These are phyloP conservation scores for Russula brevipes DNA, from an alignment of 768 basidiomycete species.

Conservation along the genomic window DNA sequence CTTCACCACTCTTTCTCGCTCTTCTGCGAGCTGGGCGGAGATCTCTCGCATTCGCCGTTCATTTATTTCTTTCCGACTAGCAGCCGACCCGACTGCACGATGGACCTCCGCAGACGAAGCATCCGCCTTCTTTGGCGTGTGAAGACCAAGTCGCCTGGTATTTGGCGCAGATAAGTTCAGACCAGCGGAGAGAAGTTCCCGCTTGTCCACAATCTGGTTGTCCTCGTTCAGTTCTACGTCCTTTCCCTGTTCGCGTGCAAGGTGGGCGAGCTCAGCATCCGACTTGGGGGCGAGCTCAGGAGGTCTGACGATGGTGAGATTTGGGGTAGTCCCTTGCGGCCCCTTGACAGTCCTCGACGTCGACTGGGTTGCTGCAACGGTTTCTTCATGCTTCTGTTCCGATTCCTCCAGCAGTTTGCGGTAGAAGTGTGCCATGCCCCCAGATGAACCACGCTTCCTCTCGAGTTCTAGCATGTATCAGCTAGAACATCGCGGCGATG, in stretches of 20 bases:
- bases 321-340: constrained; percentile 56
- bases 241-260: constrained; percentile 71
- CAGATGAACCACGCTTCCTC: constrained; percentile 50
- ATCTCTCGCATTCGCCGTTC: constrained; percentile 78
- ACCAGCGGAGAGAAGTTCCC: constrained; percentile 86
- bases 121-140: constrained; percentile 27
- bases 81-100: constrained; percentile 80
- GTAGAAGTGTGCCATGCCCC: constrained; percentile 85
- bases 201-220: constrained; percentile 94
- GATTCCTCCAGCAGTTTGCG: constrained; percentile 70
- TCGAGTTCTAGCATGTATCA: constrained; percentile 40
- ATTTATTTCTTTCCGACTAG: constrained; percentile 74
- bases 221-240: constrained; percentile 94
- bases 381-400: constrained; percentile 78
- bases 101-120: constrained; percentile 44
- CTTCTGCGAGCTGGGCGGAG: constrained; percentile 70
- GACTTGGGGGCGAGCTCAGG: constrained; percentile 55
- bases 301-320: constrained; percentile 75
- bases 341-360: constrained; percentile 51
- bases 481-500: background rate
- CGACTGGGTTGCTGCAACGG: constrained; percentile 64
- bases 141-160: constrained; percentile 61
- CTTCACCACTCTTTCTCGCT: constrained; percentile 52
- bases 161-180: constrained; percentile 84
- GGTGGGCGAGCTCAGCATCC: constrained; percentile 67